Evolutionary conservation across 2,329 filamentous ascomycete species (phyloP).

Genomic region (Fusarium proliferatum): DNA sequence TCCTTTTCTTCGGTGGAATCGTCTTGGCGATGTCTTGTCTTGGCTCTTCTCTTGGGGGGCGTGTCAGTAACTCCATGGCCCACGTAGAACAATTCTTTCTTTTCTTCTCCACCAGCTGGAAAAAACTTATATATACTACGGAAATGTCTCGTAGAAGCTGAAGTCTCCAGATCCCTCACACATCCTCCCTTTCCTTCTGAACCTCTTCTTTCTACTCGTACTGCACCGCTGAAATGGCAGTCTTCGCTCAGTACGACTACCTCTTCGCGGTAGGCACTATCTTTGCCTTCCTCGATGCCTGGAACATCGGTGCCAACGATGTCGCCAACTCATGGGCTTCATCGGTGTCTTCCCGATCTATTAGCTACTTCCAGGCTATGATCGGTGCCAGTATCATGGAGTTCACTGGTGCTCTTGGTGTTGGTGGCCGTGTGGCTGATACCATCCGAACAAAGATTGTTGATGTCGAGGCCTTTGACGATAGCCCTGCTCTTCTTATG

Average conservation of each 20-base stretch:
- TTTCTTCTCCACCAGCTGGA: slow-evolving; percentile 1
- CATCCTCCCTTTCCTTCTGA: neutral
- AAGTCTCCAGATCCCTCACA: slow-evolving; percentile 13
- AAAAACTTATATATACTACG: slow-evolving; percentile 23
- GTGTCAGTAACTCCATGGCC: slow-evolving; percentile 8
- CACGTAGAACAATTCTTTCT: slow-evolving; percentile 2
- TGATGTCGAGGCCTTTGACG: slow-evolving; percentile 57
- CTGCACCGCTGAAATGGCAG: slow-evolving; percentile 36
- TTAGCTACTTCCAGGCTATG: slow-evolving; percentile 71
- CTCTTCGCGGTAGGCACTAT: slow-evolving; percentile 72
- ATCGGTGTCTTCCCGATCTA: slow-evolving; percentile 75
- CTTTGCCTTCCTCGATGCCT: slow-evolving; percentile 74
- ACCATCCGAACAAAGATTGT: slow-evolving; percentile 72
- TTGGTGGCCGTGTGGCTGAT: slow-evolving; percentile 69
- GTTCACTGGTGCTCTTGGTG: slow-evolving; percentile 69
- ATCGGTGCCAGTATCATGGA: slow-evolving; percentile 68
- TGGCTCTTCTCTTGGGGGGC: slow-evolving; percentile 1
- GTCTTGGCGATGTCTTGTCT: slow-evolving; percentile 29
- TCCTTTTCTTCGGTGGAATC: neutral
- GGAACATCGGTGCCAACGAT: slow-evolving; percentile 74
- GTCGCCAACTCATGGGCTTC: slow-evolving; percentile 83
- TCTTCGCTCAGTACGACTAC: slow-evolving; percentile 66
- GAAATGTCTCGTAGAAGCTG: slow-evolving; percentile 1
- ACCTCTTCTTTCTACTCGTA: neutral
- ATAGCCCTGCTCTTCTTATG: slow-evolving; percentile 65